Evolutionary conservation across 208 protist species (phyloP).

Genomic region (Wallacemonas sp.): DNA sequence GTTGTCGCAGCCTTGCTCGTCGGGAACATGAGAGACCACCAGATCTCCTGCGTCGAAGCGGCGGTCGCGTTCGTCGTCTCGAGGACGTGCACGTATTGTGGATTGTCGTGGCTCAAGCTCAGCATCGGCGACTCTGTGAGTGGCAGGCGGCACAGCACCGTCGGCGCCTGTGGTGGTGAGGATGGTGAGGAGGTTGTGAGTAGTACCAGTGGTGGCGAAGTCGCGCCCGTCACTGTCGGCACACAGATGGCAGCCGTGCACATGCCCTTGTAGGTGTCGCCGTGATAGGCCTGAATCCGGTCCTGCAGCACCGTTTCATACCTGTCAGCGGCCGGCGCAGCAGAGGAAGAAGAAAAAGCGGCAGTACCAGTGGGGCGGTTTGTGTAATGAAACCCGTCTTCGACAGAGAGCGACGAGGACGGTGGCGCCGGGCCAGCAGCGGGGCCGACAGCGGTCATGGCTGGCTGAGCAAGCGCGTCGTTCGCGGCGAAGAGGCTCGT

Average conservation of each 20-base stretch:
- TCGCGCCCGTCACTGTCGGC: too few relatives aligned
- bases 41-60: neutral
- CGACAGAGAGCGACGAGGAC: constrained; percentile 5
- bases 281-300: constrained; percentile 52
- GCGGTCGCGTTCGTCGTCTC: constrained; percentile 13
- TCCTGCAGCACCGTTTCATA: constrained; percentile 45
- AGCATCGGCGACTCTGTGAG: constrained; percentile 21
- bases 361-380: neutral
- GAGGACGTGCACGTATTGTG: constrained; percentile 41
- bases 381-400: constrained; percentile 3
- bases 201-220: neutral
- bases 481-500: constrained; percentile 27
- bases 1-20: neutral
- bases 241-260: constrained; percentile 55
- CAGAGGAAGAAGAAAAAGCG: neutral
- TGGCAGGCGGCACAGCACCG: constrained; percentile 24
- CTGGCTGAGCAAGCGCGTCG: constrained; percentile 22
- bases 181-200: constrained; percentile 21
- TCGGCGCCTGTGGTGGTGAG: constrained; percentile 25
- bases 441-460: constrained; percentile 13
- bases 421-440: neutral
- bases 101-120: constrained; percentile 23
- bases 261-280: constrained; percentile 36
- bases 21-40: constrained; percentile 16
- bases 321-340: constrained; percentile 5